Base-by-base conservation (phyloP, 768 basidiomycete genomes). In the Hysterangium stoloniferum region DNA sequence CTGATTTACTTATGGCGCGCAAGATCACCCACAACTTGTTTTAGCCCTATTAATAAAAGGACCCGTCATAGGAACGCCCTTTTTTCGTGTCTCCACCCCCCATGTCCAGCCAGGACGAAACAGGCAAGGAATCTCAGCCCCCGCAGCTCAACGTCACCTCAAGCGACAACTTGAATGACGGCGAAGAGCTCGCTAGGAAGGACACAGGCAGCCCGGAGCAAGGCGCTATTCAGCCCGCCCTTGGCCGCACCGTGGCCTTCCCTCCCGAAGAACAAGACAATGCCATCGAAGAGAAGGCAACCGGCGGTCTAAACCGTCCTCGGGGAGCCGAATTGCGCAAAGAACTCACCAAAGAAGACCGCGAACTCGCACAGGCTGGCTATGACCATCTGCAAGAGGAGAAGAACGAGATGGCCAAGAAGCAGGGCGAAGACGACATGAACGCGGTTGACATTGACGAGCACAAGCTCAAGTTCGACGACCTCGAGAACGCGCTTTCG, bases 341-440 rank as follows among this genome's bases (percentile, higher is more conserved):
- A 47, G 74, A 80, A 49, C 62, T 82, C 61, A 82, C 81, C n/a
- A 72, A 77, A 57, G 81, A 83, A 60, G 80, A 83, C 52, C 76
- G 71, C 56, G 78, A 79, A 43, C 74, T 84, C 42, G 78, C 80
- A 12, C 78, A 75, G 2, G 81, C 81, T n/a, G 80, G 80, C 1
- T 84, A 84, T 60, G 78, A 78, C 45, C 78, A 82, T 58, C 68
- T 84, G 24, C 67, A 74, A 27, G 67, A 70, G 53, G 66, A 72
- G 47, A 74, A 75, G 54, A 27, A 50, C 19, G 49, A 55, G 2
- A 57, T 59, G 48, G 35, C 42, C 34, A 56, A 57, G 44, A 66
- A 67, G 40, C 63, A 66, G 35, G 65, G 52, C 15, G 58, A 62
- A 27, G 47, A 61, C 6, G 56, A 56, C 9, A 34, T 53, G 7